Evolutionary conservation across 2,329 filamentous ascomycete species (phyloP).

Genomic region (Lasiodiplodia gonubiensis): DNA sequence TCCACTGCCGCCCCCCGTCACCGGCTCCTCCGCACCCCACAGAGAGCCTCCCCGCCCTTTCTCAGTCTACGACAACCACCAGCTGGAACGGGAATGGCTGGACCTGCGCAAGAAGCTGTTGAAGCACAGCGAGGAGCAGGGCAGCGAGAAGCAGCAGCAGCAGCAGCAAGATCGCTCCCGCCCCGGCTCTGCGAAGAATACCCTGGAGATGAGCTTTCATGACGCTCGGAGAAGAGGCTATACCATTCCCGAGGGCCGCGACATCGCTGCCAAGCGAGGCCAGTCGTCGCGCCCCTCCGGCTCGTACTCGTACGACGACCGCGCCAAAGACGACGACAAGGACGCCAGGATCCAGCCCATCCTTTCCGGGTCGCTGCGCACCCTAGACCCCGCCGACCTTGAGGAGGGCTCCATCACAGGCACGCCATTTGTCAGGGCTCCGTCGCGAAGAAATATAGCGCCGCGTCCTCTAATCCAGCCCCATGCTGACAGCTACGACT

Average conservation of each 20-base stretch:
- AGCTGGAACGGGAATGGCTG: constrained; percentile 79
- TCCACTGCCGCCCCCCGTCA: constrained; percentile 62
- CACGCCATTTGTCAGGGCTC: constrained; percentile 58
- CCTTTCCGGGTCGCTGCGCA: constrained; percentile 39
- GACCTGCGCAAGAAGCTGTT: constrained; percentile 59
- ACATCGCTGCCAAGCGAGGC: constrained; percentile 6
- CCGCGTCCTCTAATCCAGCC: constrained; percentile 40
- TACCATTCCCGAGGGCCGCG: constrained; percentile 17
- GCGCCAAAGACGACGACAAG: constrained; percentile 36
- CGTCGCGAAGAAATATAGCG: constrained; percentile 50
- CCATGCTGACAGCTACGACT: constrained; percentile 55
- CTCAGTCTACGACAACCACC: constrained; percentile 76
- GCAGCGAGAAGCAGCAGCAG: constrained; percentile 39
- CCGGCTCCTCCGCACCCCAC: constrained; percentile 49
- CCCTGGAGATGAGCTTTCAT: constrained; percentile 1
- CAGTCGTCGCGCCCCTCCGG: constrained; percentile 22
- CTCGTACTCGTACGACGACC: constrained; percentile 26
- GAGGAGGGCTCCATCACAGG: constrained; percentile 50
- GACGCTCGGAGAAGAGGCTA: constrained; percentile 23
- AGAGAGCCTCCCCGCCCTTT: constrained; percentile 76
- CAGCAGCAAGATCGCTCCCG: constrained; percentile 3
- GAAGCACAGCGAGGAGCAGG: constrained; percentile 49
- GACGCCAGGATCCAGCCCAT: constrained; percentile 30
- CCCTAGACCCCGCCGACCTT: constrained; percentile 38
- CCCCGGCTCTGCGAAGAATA: constrained; percentile 33